These are phyloP conservation scores for Nepenthes gracilis DNA, from an alignment of 148 eudicot genomes.

Conservation along the genomic window DNA sequence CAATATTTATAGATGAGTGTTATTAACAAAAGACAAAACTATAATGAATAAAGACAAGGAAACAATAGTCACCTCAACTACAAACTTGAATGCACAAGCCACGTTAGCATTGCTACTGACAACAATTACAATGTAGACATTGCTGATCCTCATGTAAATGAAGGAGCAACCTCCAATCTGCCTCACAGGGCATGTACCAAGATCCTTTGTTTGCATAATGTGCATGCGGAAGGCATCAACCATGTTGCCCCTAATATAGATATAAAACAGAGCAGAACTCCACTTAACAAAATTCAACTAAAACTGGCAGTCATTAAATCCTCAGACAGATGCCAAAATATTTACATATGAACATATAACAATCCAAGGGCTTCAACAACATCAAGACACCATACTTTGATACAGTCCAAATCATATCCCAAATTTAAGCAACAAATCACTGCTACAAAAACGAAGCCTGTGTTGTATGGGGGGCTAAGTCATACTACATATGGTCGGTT, in stretches of 20 bases:
- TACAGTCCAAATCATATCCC: too few species aligned
- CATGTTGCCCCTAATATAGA: slow-evolving; percentile 74
- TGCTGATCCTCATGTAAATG: slow-evolving; percentile 96
- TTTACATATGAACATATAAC: too few species aligned
- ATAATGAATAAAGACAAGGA: slow-evolving; percentile 1
- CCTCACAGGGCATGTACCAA: slow-evolving; percentile 95
- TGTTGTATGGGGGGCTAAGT: too few species aligned
- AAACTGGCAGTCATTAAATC: background rate
- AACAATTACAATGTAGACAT: slow-evolving; percentile 95
- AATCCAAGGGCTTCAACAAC: too few species aligned
- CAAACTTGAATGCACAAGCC: slow-evolving; percentile 97
- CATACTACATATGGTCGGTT: too few species aligned
- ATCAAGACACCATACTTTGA: too few species aligned
- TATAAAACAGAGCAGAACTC: slow-evolving; percentile 3
- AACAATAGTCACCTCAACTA: slow-evolving; percentile 62
- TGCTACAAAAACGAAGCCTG: too few species aligned
- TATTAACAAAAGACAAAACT: background rate
- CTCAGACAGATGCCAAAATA: too few species aligned
- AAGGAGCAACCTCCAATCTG: slow-evolving; percentile 99
- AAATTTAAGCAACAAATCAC: too few species aligned
- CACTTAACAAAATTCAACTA: background rate
- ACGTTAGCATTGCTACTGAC: slow-evolving; percentile 99
- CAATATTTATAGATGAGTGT: too few species aligned
- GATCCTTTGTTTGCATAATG: slow-evolving; percentile 99
- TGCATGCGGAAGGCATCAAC: slow-evolving; percentile 97